Evolutionary conservation across 75 land plant genomes (phyloP), one percentile per base, ranked within the genome.

Genomic region (Pinus tabuliformis): DNA sequence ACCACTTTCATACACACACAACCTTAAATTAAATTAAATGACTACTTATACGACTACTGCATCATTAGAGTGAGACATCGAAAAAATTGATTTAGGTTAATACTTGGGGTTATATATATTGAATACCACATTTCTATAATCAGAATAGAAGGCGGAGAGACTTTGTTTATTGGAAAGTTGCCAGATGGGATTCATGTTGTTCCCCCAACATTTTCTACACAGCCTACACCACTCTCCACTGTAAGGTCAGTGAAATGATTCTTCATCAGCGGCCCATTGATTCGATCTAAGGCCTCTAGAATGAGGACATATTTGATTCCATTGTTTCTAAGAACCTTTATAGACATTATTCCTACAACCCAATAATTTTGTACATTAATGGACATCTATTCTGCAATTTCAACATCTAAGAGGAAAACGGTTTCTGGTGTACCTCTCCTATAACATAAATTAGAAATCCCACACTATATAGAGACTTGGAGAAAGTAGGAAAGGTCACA

Each of bases 131-230:
- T 90, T 86, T 30, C 36, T 52, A 52, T 72, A 86, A 62, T 91
- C 82, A 3, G 91, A 80, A 59, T 45, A 45, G 60, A 26, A 71
- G n/a, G 72, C 79, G 7, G 77, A 58, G 12, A 91, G 81, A 3
- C 76, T 59, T 33, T 83, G 76, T 15, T 84, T 42, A 3, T 89
- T 66, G 15, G 85, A 89, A 15, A 91, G 58, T 13, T 63, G 73
- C 85, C 84, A 84, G 15, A 89, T 81, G 0, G 93, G 93, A 72
- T 91, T 91, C 49, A 57, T 20, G 6, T 78, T 36, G 3, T 39
- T 17, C 93, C 93, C 59, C 77, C 77, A 3, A 89, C 91, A 0
- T 89, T 89, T 30, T 84, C 91, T 4, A 89, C 78, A 91, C 93
- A 91, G 21, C 89, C 89, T 5, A 86, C 93, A 14, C 93, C 93